Evolutionary conservation across 2,329 filamentous ascomycete genomes (phyloP).

Genomic region (Exophiala spinifera): DNA sequence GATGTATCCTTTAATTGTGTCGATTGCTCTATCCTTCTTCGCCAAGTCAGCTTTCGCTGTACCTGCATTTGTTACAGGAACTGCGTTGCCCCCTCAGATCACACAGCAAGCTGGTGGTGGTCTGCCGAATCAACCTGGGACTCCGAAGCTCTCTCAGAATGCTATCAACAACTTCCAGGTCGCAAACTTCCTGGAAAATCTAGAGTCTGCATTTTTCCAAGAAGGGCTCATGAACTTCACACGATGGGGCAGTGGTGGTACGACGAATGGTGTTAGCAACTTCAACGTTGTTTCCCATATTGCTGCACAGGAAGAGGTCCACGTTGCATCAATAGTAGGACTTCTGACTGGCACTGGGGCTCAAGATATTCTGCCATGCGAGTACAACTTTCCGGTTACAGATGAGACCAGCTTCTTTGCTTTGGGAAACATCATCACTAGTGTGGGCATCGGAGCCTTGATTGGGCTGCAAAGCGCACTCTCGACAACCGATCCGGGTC

Average conservation of each 20-base stretch:
- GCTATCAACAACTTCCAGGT: constrained; percentile 24
- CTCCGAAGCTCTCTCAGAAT: constrained; percentile 8
- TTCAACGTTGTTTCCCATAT: constrained; percentile 33
- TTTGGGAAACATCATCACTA: constrained; percentile 34
- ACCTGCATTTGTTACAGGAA: constrained; percentile 16
- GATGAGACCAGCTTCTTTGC: constrained; percentile 31
- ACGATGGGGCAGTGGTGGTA: constrained; percentile 29
- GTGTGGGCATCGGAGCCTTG: constrained; percentile 32
- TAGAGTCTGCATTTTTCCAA: constrained; percentile 32
- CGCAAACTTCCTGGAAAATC: constrained; percentile 34
- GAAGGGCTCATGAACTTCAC: constrained; percentile 31
- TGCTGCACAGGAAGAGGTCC: constrained; percentile 31
- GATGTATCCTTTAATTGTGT: constrained; percentile 14
- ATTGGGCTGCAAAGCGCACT: constrained; percentile 28
- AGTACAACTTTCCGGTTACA: constrained; percentile 31
- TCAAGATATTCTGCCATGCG: constrained; percentile 30
- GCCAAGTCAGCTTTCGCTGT: constrained; percentile 7
- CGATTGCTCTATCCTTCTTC: constrained; percentile 14
- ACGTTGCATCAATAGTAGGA: constrained; percentile 28
- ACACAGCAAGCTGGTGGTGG: constrained; percentile 19
- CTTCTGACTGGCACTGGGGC: constrained; percentile 30
- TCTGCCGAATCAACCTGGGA: constrained; percentile 11
- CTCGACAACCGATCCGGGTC: constrained; percentile 27
- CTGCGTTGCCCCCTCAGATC: constrained; percentile 16
- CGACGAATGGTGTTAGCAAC: constrained; percentile 30